Base-by-base conservation (phyloP, 805 yeast species). In the Saturnispora galanensis region DNA sequence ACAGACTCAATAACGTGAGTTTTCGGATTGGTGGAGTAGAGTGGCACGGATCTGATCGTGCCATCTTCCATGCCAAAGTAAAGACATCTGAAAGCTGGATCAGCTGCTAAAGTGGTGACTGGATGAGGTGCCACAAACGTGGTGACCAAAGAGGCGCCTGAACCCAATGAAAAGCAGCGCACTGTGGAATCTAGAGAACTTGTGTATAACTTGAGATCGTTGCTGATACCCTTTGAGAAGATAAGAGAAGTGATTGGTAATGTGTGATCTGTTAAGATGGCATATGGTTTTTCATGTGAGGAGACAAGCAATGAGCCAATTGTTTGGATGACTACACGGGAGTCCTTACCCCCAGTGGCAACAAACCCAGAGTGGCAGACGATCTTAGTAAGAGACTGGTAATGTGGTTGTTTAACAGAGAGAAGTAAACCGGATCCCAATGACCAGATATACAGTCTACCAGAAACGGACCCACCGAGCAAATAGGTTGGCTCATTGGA, bases 381-480 rank as follows among this genome's bases (percentile, higher is more conserved):
- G 31, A 90, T 59, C 30, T 69, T 70, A 0, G 81, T 71, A 7
- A 87, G 73, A 6, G 72, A 68, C 63, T 90, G 97, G 60, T 86
- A 90, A 64, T 90, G 97, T 1, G 86, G 81, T 41, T 84, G 89
- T 56, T 77, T 78, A 4, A 78, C 94, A 39, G 75, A 68, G 18
- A 89, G 56, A 39, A 93, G 68, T 18, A 76, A 63, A 0, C 97
- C 97, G 2, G 93, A 81, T 9, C 71, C 62, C 42, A 89, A 57
- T 54, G 87, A 95, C 97, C 97, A 90, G 1, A 89, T 61, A 56
- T 84, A 84, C 12, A 93, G 50, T 51, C 79, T 75, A 10, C 97
- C 97, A n/a, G 81, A 56, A 47, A 68, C 58, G 43, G 93, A 71
- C 48, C 90, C 88, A 37, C 82, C 95, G 6, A 78, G 81, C 21